phyloP scores from a whole-genome alignment of 306 rosid species.

The Cicer arietinum region DNA sequence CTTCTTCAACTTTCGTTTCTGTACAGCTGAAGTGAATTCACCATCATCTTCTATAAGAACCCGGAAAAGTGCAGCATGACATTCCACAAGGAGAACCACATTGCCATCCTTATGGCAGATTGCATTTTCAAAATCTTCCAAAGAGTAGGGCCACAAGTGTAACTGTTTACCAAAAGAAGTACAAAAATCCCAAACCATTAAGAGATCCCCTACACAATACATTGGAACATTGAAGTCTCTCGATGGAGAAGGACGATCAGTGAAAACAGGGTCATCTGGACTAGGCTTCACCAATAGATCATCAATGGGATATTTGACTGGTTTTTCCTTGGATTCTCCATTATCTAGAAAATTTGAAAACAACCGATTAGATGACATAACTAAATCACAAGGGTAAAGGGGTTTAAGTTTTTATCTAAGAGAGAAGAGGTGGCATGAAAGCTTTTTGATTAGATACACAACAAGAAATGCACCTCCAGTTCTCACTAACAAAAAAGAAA shows the following conservation, averaged over 20 bases:
- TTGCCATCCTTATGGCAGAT: conserved; percentile 80
- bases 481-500: not conserved
- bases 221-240: conserved; percentile 80
- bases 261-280: conserved; percentile 76
- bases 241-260: conserved; percentile 72
- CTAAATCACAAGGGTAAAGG: conserved; percentile 25
- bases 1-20: conserved; percentile 70
- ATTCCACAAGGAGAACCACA: conserved; percentile 81
- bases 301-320: conserved; percentile 88
- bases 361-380: conserved; percentile 33
- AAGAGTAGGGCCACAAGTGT: conserved; percentile 76
- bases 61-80: conserved; percentile 83
- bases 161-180: conserved; percentile 72
- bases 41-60: conserved; percentile 69
- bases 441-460: conserved; percentile 4
- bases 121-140: conserved; percentile 89
- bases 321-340: conserved; percentile 53
- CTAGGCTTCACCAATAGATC: conserved; percentile 85
- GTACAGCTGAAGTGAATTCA: conserved; percentile 56
- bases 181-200: conserved; percentile 95
- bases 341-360: conserved; percentile 56
- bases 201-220: conserved; percentile 77
- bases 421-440: conserved; percentile 21
- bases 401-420: not conserved
- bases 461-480: conserved; percentile 9